phyloP scores from a whole-genome alignment of 1,139 yeast species.

The Suhomyces taliae region DNA sequence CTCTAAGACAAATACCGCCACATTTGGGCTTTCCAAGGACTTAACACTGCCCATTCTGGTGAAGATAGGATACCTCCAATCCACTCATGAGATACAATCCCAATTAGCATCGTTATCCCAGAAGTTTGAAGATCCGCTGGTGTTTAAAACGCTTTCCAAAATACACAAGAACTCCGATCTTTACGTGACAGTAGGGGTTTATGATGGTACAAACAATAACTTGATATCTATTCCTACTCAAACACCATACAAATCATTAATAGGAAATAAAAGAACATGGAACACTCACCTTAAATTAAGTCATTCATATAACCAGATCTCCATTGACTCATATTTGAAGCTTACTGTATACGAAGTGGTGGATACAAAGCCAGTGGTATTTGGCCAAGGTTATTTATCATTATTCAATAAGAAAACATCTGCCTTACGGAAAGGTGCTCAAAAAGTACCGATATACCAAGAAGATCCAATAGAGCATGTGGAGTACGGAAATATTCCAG shows the following conservation, averaged over 20 bases:
- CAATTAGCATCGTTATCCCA: slow-evolving; percentile 38
- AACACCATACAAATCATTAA: slow-evolving; percentile 64
- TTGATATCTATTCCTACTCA: slow-evolving; percentile 67
- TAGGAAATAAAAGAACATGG: slow-evolving; percentile 44
- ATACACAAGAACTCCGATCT: slow-evolving; percentile 58
- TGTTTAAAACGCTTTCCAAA: slow-evolving; percentile 51
- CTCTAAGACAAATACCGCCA: slow-evolving; percentile 28
- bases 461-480: slow-evolving; percentile 12
- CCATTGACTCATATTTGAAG: slow-evolving; percentile 58
- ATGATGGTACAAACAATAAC: slow-evolving; percentile 53
- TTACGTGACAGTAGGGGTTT: slow-evolving; percentile 60
- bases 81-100: slow-evolving; percentile 8
- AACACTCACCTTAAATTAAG: slow-evolving; percentile 70
- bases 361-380: slow-evolving; percentile 47
- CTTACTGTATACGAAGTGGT: slow-evolving; percentile 68
- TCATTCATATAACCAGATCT: slow-evolving; percentile 65
- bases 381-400: slow-evolving; percentile 61
- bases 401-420: slow-evolving; percentile 51
- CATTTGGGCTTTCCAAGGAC: slow-evolving; percentile 79
- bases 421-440: slow-evolving; percentile 39
- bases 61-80: slow-evolving; percentile 24
- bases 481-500: slow-evolving; percentile 25
- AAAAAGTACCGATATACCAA: slow-evolving; percentile 31
- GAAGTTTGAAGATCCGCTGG: slow-evolving; percentile 54
- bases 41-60: slow-evolving; percentile 51